phyloP scores from a whole-genome alignment of 2,329 filamentous ascomycete genomes.

The Apiospora saccharicola region DNA sequence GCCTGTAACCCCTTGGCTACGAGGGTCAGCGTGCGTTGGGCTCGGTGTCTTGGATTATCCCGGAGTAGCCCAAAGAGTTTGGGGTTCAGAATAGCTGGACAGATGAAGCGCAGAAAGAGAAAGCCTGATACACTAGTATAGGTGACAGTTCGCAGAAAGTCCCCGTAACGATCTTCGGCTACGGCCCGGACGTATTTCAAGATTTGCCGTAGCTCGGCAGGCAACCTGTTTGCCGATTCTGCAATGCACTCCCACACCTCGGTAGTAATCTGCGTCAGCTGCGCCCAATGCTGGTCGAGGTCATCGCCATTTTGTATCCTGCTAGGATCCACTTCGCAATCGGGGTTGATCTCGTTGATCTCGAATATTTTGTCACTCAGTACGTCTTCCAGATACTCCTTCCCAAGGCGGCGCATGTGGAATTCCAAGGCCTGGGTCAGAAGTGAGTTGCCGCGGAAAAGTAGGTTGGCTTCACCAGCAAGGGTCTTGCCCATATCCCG shows the following conservation, averaged over 20 bases:
- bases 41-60: constrained; percentile 83
- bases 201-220: constrained; percentile 81
- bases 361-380: constrained; percentile 85
- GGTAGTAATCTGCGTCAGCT: constrained; percentile 77
- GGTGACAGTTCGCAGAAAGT: constrained; percentile 86
- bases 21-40: constrained; percentile 87
- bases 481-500: constrained; percentile 81
- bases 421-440: constrained; percentile 93
- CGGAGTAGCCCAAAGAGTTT: constrained; percentile 87
- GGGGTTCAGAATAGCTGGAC: constrained; percentile 93
- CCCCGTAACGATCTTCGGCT: constrained; percentile 92
- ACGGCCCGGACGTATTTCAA: constrained; percentile 92
- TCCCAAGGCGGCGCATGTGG: constrained; percentile 93
- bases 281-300: constrained; percentile 82
- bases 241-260: constrained; percentile 87
- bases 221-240: constrained; percentile 76
- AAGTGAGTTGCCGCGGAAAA: constrained; percentile 94
- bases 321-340: constrained; percentile 95
- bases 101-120: constrained; percentile 93
- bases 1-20: constrained; percentile 94
- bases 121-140: constrained; percentile 97
- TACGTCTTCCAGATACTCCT: constrained; percentile 89
- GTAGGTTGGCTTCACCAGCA: constrained; percentile 87
- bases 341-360: constrained; percentile 88
- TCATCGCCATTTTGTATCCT: constrained; percentile 73